These are phyloP conservation scores for Plantago elongata DNA, from an alignment of 257 asterid species.

Conservation along the genomic window DNA sequence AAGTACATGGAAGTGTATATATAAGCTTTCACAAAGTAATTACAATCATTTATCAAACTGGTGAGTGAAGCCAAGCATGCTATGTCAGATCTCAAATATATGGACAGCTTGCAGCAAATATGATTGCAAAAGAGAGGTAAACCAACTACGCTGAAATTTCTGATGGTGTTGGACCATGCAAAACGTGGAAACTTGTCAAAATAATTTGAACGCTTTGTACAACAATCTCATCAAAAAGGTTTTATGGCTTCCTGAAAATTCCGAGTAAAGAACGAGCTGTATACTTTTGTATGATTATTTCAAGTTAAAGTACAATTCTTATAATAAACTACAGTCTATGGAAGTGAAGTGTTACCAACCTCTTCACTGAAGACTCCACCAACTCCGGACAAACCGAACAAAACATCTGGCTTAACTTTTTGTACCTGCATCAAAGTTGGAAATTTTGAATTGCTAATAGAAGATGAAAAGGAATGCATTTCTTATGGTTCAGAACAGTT, in stretches of 20 bases:
- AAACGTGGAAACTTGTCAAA: too few relatives aligned
- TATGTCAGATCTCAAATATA: neutral
- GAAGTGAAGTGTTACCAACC: conserved; percentile 39
- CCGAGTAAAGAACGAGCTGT: too few relatives aligned
- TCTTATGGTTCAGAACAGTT: neutral
- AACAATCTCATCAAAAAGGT: too few relatives aligned
- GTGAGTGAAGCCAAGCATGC: neutral
- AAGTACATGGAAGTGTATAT: conserved; percentile 10
- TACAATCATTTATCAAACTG: neutral
- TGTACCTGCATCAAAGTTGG: conserved; percentile 61
- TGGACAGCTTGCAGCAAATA: too few relatives aligned
- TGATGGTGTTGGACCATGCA: too few relatives aligned
- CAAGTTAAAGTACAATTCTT: neutral
- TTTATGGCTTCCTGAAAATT: too few relatives aligned
- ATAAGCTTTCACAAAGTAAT: conserved; percentile 7
- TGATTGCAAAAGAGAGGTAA: too few relatives aligned
- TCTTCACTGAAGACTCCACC: conserved; percentile 88
- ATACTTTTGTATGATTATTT: too few relatives aligned
- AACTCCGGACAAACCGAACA: conserved; percentile 98
- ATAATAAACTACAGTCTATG: neutral
- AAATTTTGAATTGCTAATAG: conserved; percentile 10
- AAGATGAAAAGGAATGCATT: conserved; percentile 1
- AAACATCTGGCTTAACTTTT: conserved; percentile 94
- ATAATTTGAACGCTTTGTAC: too few relatives aligned
- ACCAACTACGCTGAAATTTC: too few relatives aligned